Percentiles rank a stretch among this genome's conserved stretches.
Conservation (phyloP, 1,284 basidiomycete species). For the Apiotrichum veenhuisii region DNA sequence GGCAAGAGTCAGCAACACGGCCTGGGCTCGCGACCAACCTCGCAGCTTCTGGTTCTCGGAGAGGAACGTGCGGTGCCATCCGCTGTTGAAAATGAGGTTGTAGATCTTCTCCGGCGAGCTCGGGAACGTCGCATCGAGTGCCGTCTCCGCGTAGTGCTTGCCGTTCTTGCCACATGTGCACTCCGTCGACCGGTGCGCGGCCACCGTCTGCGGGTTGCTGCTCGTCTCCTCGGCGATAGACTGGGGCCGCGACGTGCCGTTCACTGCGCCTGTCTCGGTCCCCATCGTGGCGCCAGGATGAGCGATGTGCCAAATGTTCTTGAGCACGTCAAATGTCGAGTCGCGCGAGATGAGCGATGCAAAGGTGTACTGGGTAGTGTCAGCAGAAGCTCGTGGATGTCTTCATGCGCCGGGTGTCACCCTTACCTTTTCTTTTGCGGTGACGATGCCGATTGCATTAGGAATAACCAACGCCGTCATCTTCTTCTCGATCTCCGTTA, state of each 20-base stretch:
- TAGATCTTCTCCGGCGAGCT: slow-evolving; percentile 92
- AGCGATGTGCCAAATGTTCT: slow-evolving; percentile 91
- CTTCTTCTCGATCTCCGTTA: slow-evolving; percentile 86
- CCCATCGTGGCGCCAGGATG: slow-evolving; percentile 63
- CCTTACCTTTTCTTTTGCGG: slow-evolving; percentile 58
- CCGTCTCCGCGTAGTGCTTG: slow-evolving; percentile 68
- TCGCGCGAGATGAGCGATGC: slow-evolving; percentile 95
- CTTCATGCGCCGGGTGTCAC: neutral
- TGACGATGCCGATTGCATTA: slow-evolving; percentile 90
- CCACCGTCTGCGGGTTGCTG: slow-evolving; percentile 6
- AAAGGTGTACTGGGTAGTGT: slow-evolving; percentile 75
- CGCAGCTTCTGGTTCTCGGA: slow-evolving; percentile 78
- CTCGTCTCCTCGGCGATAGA: slow-evolving; percentile 24
- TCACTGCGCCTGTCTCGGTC: slow-evolving; percentile 5
- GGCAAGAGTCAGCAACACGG: neutral
- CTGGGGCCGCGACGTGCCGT: slow-evolving; percentile 26
- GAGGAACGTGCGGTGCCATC: slow-evolving; percentile 94
- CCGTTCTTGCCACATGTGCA: slow-evolving; percentile 72
- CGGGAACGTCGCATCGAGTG: slow-evolving; percentile 74
- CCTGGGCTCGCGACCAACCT: slow-evolving; percentile 57
- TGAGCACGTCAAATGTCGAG: slow-evolving; percentile 91
- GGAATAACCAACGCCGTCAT: slow-evolving; percentile 99
- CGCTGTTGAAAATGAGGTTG: slow-evolving; percentile 92
- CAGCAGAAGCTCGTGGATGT: neutral
- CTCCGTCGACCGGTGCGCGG: slow-evolving; percentile 53